Base-by-base conservation (phyloP, 768 basidiomycete species). In the Mycena vulgaris region DNA sequence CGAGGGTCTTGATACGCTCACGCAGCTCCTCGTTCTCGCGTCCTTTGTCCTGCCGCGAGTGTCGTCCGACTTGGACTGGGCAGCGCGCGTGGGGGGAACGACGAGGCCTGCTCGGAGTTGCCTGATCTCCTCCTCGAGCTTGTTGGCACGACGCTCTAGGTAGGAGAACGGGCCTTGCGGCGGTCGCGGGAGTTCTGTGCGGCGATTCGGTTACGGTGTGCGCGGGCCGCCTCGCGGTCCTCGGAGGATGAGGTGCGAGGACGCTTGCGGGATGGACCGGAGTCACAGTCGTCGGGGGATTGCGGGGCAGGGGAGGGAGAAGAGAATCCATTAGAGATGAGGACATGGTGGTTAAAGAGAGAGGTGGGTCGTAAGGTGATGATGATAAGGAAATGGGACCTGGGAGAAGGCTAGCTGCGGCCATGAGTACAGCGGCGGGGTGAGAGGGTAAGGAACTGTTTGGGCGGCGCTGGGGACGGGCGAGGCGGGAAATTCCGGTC, bases 131-230 rank as follows among this genome's bases (percentile, higher is more conserved):
- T 92, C 92, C 83, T 95, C 92, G 66, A 95, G 91, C 78, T 93
- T 90, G 16, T 84, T 78, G 5, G 94, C 93, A 52, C 91, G 79
- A 39, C 81, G 87, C 78, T 93, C 91, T 45, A 95, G 91, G 72
- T 83, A 85, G 1, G 83, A 63, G 78, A 92, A 95, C 72, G 95
- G 19, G 91, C 92, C 81, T 97, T 97, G 65, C 95, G 89, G 74
- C 93, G 89, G 83, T 97, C 96, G 51, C 96, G 91, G 14, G 93
- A 95, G 83, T 96, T 93, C 85, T 97, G 96, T 7, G 95, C 95
- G 2, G 96, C 96, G 79, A 97, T 95, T 58, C 95, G 89, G 82
- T 97, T 97, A 65, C 96, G 91, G 82, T 96, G 94, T 19, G 94
- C 95, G 72, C 96, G 88, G 55, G 93, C 94, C 79, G 95, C 95